Conservation (phyloP, 2,329 filamentous ascomycete species). For the Diplodia scrobiculata region DNA sequence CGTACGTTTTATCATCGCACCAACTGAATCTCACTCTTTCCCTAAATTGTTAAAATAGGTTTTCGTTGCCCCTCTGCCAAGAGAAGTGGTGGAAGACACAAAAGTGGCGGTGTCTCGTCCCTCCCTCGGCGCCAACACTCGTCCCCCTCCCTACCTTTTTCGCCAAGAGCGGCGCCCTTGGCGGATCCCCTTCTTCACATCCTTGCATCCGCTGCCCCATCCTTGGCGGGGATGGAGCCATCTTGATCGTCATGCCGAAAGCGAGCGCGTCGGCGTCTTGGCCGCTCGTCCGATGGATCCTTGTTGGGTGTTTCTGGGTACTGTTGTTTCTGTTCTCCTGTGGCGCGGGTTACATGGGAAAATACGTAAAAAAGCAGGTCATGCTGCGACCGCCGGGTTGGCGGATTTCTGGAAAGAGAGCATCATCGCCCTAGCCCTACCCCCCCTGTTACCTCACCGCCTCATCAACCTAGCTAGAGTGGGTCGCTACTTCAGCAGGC, state of each 20-base stretch:
- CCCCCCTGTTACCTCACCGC: no score
- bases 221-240: not conserved
- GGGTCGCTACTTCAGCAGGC: no score
- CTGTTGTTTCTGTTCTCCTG: not conserved
- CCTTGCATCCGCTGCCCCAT: not conserved
- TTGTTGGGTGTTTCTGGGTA: not conserved
- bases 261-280: not conserved
- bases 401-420: no score
- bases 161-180: slow-evolving; percentile 23
- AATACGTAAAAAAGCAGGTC: no score
- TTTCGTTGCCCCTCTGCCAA: not conserved
- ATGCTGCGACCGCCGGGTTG: no score
- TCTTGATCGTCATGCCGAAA: slow-evolving; percentile 3
- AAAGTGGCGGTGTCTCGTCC: not conserved
- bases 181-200: not conserved
- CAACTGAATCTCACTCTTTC: not conserved
- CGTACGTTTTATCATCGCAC: not conserved
- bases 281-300: not conserved
- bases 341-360: not conserved
- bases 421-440: no score
- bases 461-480: no score
- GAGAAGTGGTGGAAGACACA: not conserved
- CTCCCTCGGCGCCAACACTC: slow-evolving; percentile 6
- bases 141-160: not conserved
- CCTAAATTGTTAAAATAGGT: not conserved